A percentile compares a stretch with the other conserved stretches of the same genome.
Conservation (phyloP, 805 yeast genomes). For the Candida silvicultrix region DNA sequence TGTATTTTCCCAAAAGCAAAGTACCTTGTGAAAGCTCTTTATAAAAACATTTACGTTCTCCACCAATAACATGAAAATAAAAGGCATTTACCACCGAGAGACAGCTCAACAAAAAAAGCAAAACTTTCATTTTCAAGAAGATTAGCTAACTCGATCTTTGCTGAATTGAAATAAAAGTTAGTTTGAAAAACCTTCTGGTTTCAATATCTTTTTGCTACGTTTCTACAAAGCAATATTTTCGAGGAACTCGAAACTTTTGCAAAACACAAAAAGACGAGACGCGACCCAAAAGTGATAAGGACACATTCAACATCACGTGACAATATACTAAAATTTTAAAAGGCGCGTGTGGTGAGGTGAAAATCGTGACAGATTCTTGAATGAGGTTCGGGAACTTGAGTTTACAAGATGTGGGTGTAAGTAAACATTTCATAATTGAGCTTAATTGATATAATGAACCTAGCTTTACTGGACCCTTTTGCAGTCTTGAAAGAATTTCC, state of each 20-base stretch:
- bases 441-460: conserved; percentile 68
- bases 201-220: conserved; percentile 1
- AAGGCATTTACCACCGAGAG: conserved; percentile 29
- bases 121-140: conserved; percentile 10
- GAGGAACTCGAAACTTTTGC: conserved; percentile 2
- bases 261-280: background rate
- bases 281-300: background rate
- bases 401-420: no score
- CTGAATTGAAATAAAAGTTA: no score
- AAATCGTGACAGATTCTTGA: background rate
- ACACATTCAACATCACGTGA: background rate
- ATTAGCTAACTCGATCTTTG: no score
- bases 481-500: conserved; percentile 90
- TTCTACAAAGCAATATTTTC: conserved; percentile 1
- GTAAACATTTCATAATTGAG: no score
- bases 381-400: no score
- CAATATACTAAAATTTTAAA: background rate
- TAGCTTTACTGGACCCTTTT: conserved; percentile 83
- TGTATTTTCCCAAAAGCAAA: conserved; percentile 42
- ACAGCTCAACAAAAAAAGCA: conserved; percentile 14
- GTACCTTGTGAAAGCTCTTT: conserved; percentile 47
- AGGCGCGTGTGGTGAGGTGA: no score
- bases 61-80: conserved; percentile 46
- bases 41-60: conserved; percentile 48
- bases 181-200: background rate